A percentile compares a stretch with the other conserved stretches of the same genome.
Conservation (phyloP, 768 basidiomycete species). For the Pulveroboletus sp. region DNA sequence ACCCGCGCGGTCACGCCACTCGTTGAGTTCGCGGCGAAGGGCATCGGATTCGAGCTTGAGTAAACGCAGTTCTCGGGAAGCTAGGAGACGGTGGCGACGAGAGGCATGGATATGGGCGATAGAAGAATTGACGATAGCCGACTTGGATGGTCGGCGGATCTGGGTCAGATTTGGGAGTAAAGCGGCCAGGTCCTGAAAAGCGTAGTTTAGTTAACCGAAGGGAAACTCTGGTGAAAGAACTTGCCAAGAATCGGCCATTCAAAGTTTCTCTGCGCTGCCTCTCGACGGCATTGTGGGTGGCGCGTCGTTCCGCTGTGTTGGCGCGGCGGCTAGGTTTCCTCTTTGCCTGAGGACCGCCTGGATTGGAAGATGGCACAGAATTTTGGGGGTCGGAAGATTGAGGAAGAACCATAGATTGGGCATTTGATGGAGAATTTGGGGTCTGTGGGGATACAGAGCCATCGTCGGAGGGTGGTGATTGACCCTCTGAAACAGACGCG, state of each 20-base stretch:
- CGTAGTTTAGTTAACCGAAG: conserved; percentile 14
- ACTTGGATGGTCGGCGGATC: conserved; percentile 92
- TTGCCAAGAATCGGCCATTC: conserved; percentile 85
- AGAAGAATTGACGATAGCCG: conserved; percentile 92
- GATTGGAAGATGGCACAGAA: conserved; percentile 23
- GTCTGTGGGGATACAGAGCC: conserved; percentile 45
- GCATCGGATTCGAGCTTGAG: conserved; percentile 81
- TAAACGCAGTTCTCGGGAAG: conserved; percentile 75
- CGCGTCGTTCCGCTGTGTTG: conserved; percentile 94
- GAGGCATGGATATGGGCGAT: conserved; percentile 86
- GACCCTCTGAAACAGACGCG: conserved; percentile 34
- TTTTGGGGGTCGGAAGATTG: conserved; percentile 25
- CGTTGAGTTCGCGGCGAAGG: conserved; percentile 87
- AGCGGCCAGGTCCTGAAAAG: conserved; percentile 77
- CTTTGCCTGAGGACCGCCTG: conserved; percentile 45
- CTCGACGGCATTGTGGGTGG: conserved; percentile 97
- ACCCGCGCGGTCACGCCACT: conserved; percentile 79
- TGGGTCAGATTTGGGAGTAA: conserved; percentile 88
- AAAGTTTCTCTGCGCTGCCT: conserved; percentile 88
- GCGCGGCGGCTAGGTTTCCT: conserved; percentile 85
- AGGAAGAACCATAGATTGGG: conserved; percentile 36
- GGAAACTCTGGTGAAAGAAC: conserved; percentile 26
- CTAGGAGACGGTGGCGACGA: conserved; percentile 75
- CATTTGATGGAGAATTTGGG: conserved; percentile 41
- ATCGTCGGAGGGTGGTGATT: conserved; percentile 42